A percentile compares a stretch with the other conserved stretches of the same genome.
These are phyloP conservation scores for Phytopythium helicoides DNA, from an alignment of 352 stramenopile genomes.

Conservation along the genomic window DNA sequence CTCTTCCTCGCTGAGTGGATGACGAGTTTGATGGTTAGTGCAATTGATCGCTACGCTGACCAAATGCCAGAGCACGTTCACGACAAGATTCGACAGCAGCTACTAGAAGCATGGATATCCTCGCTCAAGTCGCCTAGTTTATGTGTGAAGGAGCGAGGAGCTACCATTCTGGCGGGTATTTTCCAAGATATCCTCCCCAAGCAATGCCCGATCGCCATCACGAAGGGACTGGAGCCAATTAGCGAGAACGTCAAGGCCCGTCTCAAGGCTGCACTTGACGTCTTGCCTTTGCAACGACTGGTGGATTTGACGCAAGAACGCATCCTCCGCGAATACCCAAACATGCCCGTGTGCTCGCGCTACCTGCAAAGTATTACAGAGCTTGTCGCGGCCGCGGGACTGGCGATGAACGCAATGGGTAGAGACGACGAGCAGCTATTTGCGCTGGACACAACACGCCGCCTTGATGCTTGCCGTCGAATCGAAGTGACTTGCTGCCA, in stretches of 20 bases:
- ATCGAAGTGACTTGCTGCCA: constrained; percentile 69
- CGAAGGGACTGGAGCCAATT: constrained; percentile 13
- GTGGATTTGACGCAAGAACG: constrained; percentile 70
- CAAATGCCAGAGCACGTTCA: constrained; percentile 34
- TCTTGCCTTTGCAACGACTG: constrained; percentile 67
- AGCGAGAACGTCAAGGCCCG: constrained; percentile 23
- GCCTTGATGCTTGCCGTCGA: constrained; percentile 49
- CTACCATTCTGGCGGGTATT: constrained; percentile 68
- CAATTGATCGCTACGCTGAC: constrained; percentile 40
- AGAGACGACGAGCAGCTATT: constrained; percentile 50
- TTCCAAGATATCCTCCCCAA: constrained; percentile 79
- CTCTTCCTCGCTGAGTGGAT: constrained; percentile 86
- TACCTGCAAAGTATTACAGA: constrained; percentile 87
- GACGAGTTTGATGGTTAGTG: constrained; percentile 71
- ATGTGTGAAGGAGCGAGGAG: constrained; percentile 85
- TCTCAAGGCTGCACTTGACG: constrained; percentile 39
- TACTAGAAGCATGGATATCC: constrained; percentile 80
- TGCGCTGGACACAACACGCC: constrained; percentile 28
- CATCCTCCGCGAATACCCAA: constrained; percentile 71
- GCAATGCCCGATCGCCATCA: constrained; percentile 9
- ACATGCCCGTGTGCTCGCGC: constrained; percentile 75
- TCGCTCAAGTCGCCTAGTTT: constrained; percentile 83
- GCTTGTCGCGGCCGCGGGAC: constrained; percentile 65
- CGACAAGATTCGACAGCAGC: constrained; percentile 53
- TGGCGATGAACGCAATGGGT: constrained; percentile 58